phyloP scores from a whole-genome alignment of 2,329 filamentous ascomycete genomes.

The Lomentospora prolificans region DNA sequence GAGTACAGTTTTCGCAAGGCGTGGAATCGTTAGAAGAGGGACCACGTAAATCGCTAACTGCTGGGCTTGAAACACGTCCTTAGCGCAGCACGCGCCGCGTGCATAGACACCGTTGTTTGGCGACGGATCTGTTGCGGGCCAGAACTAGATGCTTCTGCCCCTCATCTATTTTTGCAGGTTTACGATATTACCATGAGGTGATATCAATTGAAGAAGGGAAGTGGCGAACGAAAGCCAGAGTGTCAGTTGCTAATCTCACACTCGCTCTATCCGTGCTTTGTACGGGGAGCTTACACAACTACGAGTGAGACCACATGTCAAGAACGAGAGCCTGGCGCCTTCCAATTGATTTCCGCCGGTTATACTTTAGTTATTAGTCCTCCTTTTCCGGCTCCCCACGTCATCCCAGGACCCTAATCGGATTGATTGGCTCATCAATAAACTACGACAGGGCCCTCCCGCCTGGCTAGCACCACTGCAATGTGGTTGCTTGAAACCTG shows the following conservation, averaged over 20 bases:
- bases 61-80: slow-evolving; percentile 11
- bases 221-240: no score
- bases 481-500: no score
- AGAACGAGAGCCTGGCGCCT: not conserved
- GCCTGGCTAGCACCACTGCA: no score
- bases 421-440: not conserved
- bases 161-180: not conserved
- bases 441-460: no score
- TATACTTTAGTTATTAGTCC: not conserved
- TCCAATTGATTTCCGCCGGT: not conserved
- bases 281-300: no score
- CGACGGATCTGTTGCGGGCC: not conserved
- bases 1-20: not conserved
- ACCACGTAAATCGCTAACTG: not conserved
- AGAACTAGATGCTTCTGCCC: not conserved
- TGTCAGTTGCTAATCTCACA: no score
- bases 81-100: no score
- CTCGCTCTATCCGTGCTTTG: no score
- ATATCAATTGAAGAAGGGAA: not conserved
- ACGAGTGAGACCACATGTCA: slow-evolving; percentile 8
- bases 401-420: not conserved
- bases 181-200: not conserved
- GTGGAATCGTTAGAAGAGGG: not conserved
- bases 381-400: not conserved
- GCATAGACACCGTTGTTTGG: not conserved